Base-by-base conservation (phyloP, 108 stramenopile species). In the Skeletonema potamos region DNA sequence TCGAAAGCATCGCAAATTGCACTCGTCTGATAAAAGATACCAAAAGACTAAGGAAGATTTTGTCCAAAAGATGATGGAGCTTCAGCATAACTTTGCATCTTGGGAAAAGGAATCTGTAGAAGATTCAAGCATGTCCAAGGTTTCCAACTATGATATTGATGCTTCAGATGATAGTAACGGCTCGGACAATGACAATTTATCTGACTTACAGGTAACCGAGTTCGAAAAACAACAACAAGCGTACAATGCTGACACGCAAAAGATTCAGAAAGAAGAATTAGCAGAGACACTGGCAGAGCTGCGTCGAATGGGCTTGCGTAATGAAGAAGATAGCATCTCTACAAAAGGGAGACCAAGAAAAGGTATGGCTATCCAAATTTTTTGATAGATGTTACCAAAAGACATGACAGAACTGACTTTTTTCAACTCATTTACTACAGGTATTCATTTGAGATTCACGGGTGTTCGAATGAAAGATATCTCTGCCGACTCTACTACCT, bases 51-150 rank as follows among this genome's bases (percentile, higher is more conserved):
- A 41, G 36, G 70, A 67, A 12, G 43, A 72, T 22, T 79, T 79
- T 48, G 77, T 72, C 5, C 34, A 56, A 2, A 66, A 46, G 39
- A 67, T 79, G 70, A 67, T 72, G 63, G 57, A 62, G 51, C 55
- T 79, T 22, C 77, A 79, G 63, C 77, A 79, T 37, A 51, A 66
- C 11, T 79, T 79, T 56, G 77, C 70, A 27, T 61, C 77, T 15
- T 79, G 77, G 77, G 51, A 66, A 12, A 64, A 68, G 20, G n/a
- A 37, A 10, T 46, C 56, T 17, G 36, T 29, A 4, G 17, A 36
- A 12, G 33, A 51, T 27, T 30, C 34, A 24, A 56, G 8, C 39
- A n/a, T 24, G 18, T 41, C 39, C 39, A 10, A 41, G 2, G 37
- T 27, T 43, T n/a, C 54, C 20, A 54, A 18, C 22, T 12, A 9